Evolutionary conservation across 192 early-diverging fungal genomes (phyloP).

Genomic region (Kickxella alabastrina): DNA sequence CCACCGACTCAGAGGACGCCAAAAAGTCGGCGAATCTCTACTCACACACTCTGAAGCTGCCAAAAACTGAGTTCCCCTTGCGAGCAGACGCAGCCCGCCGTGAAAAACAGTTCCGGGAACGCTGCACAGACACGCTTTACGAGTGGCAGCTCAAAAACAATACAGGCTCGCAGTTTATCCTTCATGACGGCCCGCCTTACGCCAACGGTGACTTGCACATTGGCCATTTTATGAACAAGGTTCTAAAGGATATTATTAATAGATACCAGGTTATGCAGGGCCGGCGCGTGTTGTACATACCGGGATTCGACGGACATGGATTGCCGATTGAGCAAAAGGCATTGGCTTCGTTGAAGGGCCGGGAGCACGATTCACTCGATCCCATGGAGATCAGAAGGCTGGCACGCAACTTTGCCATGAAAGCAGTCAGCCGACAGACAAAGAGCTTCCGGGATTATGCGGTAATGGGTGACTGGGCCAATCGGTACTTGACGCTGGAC

Average conservation of each 20-base stretch:
- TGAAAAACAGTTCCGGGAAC: constrained; percentile 57
- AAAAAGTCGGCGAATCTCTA: constrained; percentile 24
- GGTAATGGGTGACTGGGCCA: constrained; percentile 74
- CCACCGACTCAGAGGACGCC: neutral
- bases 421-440: constrained; percentile 58
- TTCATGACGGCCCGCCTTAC: constrained; percentile 82
- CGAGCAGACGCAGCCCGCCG: constrained; percentile 59
- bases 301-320: constrained; percentile 81
- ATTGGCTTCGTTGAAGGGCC: constrained; percentile 55
- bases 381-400: constrained; percentile 37
- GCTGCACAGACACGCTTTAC: constrained; percentile 65
- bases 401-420: constrained; percentile 59
- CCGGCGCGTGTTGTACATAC: constrained; percentile 66
- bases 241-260: constrained; percentile 76
- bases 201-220: constrained; percentile 73
- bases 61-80: constrained; percentile 67
- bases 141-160: constrained; percentile 72
- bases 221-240: constrained; percentile 77
- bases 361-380: constrained; percentile 23
- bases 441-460: constrained; percentile 60
- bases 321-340: constrained; percentile 81
- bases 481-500: constrained; percentile 65
- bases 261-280: constrained; percentile 69
- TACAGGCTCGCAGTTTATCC: constrained; percentile 62
- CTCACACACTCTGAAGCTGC: constrained; percentile 60